phyloP scores from a whole-genome alignment of 2,329 filamentous ascomycete genomes.

The Phialocephala subalpina region DNA sequence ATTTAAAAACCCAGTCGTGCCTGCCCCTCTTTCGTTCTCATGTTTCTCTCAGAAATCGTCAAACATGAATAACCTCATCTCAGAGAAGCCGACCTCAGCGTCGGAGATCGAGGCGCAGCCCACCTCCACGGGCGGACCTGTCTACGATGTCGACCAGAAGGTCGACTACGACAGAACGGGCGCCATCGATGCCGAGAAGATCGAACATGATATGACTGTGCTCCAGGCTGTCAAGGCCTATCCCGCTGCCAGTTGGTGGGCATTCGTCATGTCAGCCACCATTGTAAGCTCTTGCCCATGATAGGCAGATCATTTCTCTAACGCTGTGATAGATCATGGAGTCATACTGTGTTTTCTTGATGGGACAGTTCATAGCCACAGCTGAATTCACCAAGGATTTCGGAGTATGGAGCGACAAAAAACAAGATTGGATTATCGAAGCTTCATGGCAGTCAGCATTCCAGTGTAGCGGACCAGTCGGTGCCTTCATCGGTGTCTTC shows the following conservation, averaged over 20 bases:
- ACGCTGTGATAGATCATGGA: conserved; percentile 62
- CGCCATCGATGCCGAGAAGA: conserved; percentile 59
- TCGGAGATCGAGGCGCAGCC: too few species aligned
- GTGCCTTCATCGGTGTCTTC: conserved; percentile 67
- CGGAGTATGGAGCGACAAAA: too few species aligned
- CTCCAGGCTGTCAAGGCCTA: conserved; percentile 58
- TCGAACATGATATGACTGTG: conserved; percentile 59
- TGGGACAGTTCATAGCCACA: conserved; percentile 64
- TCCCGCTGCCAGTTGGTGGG: conserved; percentile 61
- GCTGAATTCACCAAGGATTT: conserved; percentile 56
- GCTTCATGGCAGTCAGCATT: conserved; percentile 70
- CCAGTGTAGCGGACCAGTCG: conserved; percentile 60
- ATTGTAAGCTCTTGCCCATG: conserved; percentile 28
- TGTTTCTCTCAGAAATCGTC: too few species aligned
- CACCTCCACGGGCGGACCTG: too few species aligned
- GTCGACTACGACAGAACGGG: conserved; percentile 38
- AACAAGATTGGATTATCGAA: too few species aligned
- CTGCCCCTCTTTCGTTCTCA: too few species aligned
- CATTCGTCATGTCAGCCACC: conserved; percentile 57
- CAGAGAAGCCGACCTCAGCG: too few species aligned
- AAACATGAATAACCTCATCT: too few species aligned
- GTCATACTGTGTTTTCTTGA: conserved; percentile 69
- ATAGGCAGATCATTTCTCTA: conserved; percentile 11
- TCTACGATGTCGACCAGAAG: conserved; percentile 44
- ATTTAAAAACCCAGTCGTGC: too few species aligned